phyloP scores from a whole-genome alignment of 176 grass and related monocot genomes.

The Musa beccarii region DNA sequence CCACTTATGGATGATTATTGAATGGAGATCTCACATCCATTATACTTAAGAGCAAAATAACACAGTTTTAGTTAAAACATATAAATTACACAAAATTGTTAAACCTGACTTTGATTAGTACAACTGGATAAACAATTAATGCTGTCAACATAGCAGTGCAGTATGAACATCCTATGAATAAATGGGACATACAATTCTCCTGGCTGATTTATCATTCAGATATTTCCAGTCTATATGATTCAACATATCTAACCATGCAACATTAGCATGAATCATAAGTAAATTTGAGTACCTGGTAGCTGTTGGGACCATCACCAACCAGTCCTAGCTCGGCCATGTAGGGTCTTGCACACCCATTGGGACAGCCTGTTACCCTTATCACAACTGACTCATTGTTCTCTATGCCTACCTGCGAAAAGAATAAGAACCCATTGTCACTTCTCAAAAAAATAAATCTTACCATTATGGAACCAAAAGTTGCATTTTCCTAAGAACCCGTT shows the following conservation, averaged over 20 bases:
- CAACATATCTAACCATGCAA: not conserved
- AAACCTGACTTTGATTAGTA: too few species aligned
- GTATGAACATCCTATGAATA: not conserved
- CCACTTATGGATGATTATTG: too few species aligned
- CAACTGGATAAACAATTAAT: too few species aligned
- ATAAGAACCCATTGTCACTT: not conserved
- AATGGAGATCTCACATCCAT: not conserved
- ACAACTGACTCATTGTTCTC: conserved; percentile 63
- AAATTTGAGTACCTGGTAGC: conserved; percentile 58
- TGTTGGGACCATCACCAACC: conserved; percentile 95
- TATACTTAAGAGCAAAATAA: not conserved
- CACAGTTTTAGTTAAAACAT: not conserved
- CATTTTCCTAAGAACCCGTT: not conserved
- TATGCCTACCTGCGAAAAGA: conserved; percentile 61
- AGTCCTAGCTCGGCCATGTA: conserved; percentile 99
- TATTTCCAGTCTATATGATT: not conserved
- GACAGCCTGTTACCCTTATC: conserved; percentile 89
- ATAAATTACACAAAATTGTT: not conserved
- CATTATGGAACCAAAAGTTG: not conserved
- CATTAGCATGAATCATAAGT: not conserved
- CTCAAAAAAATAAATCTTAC: not conserved
- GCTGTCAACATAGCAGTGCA: not conserved
- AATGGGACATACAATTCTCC: not conserved
- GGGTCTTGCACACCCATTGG: conserved; percentile 90
- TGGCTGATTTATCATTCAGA: not conserved